Percentiles rank a stretch among this genome's conserved stretches.
phyloP scores from a whole-genome alignment of 2,329 filamentous ascomycete genomes.

The Alternaria sp. region DNA sequence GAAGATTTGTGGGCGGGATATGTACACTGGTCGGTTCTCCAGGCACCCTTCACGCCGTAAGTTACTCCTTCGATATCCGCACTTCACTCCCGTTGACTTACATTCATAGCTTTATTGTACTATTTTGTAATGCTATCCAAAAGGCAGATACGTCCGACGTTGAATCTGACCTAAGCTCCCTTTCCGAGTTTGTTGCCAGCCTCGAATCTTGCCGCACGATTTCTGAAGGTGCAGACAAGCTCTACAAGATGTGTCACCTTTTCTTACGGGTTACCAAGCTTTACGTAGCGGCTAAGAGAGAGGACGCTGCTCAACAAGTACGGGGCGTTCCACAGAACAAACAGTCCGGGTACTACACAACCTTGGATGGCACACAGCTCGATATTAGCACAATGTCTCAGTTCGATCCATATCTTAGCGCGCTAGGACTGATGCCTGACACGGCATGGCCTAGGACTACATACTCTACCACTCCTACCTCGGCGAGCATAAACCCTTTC shows the following conservation, averaged over 20 bases:
- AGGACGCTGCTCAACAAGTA: constrained; percentile 45
- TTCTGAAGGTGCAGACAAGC: constrained; percentile 67
- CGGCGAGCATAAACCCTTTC: constrained; percentile 21
- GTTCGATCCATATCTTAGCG: constrained; percentile 72
- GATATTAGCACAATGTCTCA: constrained; percentile 43
- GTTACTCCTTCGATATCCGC: background rate
- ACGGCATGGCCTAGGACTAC: constrained; percentile 32
- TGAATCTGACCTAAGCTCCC: constrained; percentile 61
- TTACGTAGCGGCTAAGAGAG: constrained; percentile 68
- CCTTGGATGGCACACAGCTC: constrained; percentile 24
- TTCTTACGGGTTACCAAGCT: constrained; percentile 68
- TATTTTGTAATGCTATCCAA: constrained; percentile 62
- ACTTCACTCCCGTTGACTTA: background rate
- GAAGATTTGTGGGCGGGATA: constrained; percentile 50
- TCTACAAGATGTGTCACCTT: constrained; percentile 69
- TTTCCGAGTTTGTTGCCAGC: constrained; percentile 66
- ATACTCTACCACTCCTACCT: constrained; percentile 5
- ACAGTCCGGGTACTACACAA: constrained; percentile 26
- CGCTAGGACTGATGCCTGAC: constrained; percentile 67
- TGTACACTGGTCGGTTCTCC: constrained; percentile 39
- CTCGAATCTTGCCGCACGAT: constrained; percentile 61
- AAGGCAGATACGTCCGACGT: constrained; percentile 64
- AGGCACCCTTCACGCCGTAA: constrained; percentile 59
- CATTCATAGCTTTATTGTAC: constrained; percentile 53
- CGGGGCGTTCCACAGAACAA: constrained; percentile 12